Evolutionary conservation across 148 eudicot species (phyloP), one percentile per base, ranked within the genome.

Genomic region (Rhododendron griersonianum): DNA sequence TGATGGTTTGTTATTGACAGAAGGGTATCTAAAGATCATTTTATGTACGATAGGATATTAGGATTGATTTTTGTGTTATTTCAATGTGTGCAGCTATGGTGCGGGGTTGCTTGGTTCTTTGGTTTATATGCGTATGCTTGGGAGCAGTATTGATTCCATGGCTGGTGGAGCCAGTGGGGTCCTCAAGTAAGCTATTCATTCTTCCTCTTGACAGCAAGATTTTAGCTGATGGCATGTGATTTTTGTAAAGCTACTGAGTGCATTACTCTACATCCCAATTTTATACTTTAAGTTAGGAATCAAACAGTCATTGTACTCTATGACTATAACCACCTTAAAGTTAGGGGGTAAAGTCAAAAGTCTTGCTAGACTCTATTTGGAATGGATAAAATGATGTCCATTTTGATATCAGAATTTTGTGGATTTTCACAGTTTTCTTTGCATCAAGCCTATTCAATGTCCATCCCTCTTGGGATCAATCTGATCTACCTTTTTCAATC

Each of bases 71-170:
- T 81, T 39, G 33, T 73, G 75, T 85, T 11, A 30, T 50, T 73
- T 73, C 30, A 30, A 45, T 88, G 69, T 71, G 25, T 92, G 88
- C 94, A 97, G 99, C 88, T 97, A 94, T 87, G 98, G 96, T 85
- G 99, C 90, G 87, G 99, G 99, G n/a, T 90, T 95, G 4, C 90
- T 95, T 61, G 99, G 99, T 85, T 95, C 99, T 41, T 88, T 97
- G 88, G 94, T 86, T 39, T 97, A 97, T 88, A 88, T 97, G 89
- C 92, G 99, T 73, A 97, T 97, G 99, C 98, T 97, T 74, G 98
- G 99, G 73, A 97, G 87, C 86, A 95, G 93, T 87, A 88, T 97
- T 41, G 99, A 97, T 89, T 89, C 98, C 77, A 90, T 97, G 95
- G 98, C 98, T 47, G 92, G 93, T 84, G 98, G 98, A 90, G 91